Evolutionary conservation across 1,139 yeast genomes (phyloP).

Genomic region (Pneumocystis oryctolagi): DNA sequence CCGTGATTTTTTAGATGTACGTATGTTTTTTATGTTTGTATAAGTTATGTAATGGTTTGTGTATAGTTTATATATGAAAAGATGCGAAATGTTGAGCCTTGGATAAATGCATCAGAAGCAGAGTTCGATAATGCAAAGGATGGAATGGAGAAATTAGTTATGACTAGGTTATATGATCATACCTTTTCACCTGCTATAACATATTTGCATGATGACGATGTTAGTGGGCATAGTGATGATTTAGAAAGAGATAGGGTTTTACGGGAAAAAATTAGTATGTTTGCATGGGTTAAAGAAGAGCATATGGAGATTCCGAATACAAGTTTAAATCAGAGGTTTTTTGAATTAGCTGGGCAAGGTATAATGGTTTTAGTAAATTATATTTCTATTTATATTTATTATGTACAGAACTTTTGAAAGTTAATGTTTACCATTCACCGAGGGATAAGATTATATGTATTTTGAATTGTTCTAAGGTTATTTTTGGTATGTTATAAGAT

Average conservation of each 20-base stretch:
- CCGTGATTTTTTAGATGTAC: conserved; percentile 43
- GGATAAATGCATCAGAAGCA: conserved; percentile 45
- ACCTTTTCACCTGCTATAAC: conserved; percentile 68
- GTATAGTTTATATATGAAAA: conserved; percentile 46
- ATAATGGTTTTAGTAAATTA: background rate
- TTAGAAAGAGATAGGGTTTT: conserved; percentile 45
- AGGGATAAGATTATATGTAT: conserved; percentile 87
- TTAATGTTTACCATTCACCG: conserved; percentile 78
- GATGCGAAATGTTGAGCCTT: conserved; percentile 57
- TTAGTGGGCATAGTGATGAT: conserved; percentile 45
- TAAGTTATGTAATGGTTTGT: background rate
- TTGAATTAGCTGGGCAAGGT: conserved; percentile 47
- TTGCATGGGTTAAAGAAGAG: conserved; percentile 59
- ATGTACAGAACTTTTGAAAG: conserved; percentile 47
- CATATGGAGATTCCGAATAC: conserved; percentile 49
- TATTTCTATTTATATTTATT: conserved; percentile 9
- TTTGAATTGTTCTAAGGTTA: conserved; percentile 79
- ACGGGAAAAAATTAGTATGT: conserved; percentile 44
- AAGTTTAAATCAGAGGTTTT: conserved; percentile 33
- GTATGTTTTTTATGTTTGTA: conserved; percentile 2
- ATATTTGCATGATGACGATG: conserved; percentile 27
- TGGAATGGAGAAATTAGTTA: conserved; percentile 81
- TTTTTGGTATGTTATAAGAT: conserved; percentile 39
- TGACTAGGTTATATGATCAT: conserved; percentile 67
- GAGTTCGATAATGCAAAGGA: conserved; percentile 64